Conservation (phyloP, 345 rosid genomes). For the Citrus medica region DNA sequence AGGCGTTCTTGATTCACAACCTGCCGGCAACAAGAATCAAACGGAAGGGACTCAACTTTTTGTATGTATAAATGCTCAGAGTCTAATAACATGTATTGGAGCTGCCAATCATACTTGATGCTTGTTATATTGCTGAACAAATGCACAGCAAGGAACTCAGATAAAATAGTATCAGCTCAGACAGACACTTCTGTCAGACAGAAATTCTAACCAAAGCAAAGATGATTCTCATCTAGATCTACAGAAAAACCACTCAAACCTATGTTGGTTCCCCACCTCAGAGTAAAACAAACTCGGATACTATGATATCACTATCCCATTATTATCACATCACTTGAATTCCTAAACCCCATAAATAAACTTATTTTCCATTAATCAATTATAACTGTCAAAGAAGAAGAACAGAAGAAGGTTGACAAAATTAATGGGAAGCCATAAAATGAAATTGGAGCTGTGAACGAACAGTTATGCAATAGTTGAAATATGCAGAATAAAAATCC, state of each 20-base stretch:
- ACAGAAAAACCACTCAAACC: not conserved
- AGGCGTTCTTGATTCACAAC: conserved; percentile 70
- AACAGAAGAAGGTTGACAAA: not conserved
- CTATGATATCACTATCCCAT: not conserved
- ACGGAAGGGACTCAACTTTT: not conserved
- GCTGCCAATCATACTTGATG: not conserved
- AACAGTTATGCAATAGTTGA: not conserved
- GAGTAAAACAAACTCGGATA: not conserved
- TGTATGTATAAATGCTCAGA: not conserved
- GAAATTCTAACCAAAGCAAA: not conserved
- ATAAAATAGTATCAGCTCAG: too few relatives aligned
- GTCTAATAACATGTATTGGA: not conserved
- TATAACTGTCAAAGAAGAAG: not conserved
- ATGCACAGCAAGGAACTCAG: not conserved
- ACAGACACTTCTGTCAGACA: not conserved
- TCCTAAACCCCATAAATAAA: not conserved
- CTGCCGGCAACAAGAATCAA: conserved; percentile 20
- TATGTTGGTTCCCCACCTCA: too few relatives aligned
- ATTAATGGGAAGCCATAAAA: not conserved
- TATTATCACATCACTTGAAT: not conserved
- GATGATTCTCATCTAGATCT: not conserved
- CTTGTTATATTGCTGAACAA: not conserved
- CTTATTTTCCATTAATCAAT: not conserved
- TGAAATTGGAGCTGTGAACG: not conserved
- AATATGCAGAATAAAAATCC: not conserved